These are phyloP conservation scores for Umbellularia californica DNA, from an alignment of 164 flowering plant genomes.

Conservation along the genomic window DNA sequence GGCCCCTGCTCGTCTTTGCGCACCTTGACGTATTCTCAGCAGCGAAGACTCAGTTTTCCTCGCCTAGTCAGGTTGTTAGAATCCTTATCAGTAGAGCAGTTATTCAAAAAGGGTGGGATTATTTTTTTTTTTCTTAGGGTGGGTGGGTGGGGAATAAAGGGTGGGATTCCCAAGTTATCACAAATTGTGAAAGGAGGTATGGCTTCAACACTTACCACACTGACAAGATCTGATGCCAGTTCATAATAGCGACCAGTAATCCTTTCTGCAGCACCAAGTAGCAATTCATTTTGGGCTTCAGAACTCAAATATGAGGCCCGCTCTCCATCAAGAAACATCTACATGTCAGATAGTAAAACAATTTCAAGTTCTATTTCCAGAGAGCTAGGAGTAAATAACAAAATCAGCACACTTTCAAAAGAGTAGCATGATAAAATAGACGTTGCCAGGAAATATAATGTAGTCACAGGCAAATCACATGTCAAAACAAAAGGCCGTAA, in stretches of 20 bases:
- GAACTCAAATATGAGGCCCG: slow-evolving; percentile 52
- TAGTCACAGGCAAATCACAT: not conserved
- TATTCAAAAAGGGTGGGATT: too few species aligned
- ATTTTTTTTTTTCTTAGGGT: too few species aligned
- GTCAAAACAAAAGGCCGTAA: not conserved
- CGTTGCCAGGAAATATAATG: not conserved
- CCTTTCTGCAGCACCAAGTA: slow-evolving; percentile 58
- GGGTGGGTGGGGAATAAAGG: too few species aligned
- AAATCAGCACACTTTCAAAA: not conserved
- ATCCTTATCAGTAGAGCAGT: not conserved
- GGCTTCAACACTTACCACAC: slow-evolving; percentile 49
- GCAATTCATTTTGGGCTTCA: slow-evolving; percentile 46
- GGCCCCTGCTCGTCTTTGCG: slow-evolving; percentile 80
- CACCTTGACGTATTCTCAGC: slow-evolving; percentile 69
- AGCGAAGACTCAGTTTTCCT: slow-evolving; percentile 84
- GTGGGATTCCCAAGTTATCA: not conserved
- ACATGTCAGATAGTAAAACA: slow-evolving; percentile 1
- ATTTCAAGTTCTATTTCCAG: not conserved
- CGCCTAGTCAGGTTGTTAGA: slow-evolving; percentile 39
- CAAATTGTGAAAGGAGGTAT: not conserved
- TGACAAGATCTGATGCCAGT: slow-evolving; percentile 69
- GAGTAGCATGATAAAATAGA: not conserved
- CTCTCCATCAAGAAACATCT: slow-evolving; percentile 81
- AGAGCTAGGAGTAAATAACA: not conserved
- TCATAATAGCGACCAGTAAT: slow-evolving; percentile 73